Evolutionary conservation across 2,329 filamentous ascomycete species (phyloP).

Genomic region (Neofusicoccum laricinum): DNA sequence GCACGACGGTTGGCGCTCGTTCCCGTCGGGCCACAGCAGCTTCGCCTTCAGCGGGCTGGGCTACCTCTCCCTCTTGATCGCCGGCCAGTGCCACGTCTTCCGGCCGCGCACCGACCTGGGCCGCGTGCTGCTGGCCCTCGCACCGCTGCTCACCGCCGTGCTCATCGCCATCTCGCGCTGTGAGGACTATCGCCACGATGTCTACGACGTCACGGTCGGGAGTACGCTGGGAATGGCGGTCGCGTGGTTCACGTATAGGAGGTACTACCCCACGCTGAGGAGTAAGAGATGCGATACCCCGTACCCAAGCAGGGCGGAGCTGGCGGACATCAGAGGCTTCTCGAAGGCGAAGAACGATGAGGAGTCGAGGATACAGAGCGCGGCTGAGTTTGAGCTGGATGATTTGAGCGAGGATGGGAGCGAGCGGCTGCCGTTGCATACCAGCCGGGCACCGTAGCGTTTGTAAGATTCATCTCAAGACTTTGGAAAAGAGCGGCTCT

Average conservation of each 20-base stretch:
- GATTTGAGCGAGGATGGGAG: slow-evolving; percentile 24
- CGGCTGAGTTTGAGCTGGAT: slow-evolving; percentile 35
- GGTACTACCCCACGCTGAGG: slow-evolving; percentile 57
- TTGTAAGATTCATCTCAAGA: neutral
- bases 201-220: slow-evolving; percentile 60
- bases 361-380: slow-evolving; percentile 31
- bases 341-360: slow-evolving; percentile 46
- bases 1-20: slow-evolving; percentile 81
- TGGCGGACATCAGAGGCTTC: slow-evolving; percentile 28
- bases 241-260: slow-evolving; percentile 57
- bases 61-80: slow-evolving; percentile 68
- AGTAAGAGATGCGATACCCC: slow-evolving; percentile 52
- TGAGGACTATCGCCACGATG: slow-evolving; percentile 63
- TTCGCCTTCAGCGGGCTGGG: slow-evolving; percentile 78
- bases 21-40: slow-evolving; percentile 76
- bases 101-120: slow-evolving; percentile 57
- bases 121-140: slow-evolving; percentile 53
- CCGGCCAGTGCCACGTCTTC: slow-evolving; percentile 62
- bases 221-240: slow-evolving; percentile 53
- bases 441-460: neutral
- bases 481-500: too few species aligned
- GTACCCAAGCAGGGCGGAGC: slow-evolving; percentile 41
- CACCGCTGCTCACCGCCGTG: slow-evolving; percentile 55
- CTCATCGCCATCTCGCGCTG: slow-evolving; percentile 61
- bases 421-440: slow-evolving; percentile 15